Evolutionary conservation across 352 stramenopile genomes (phyloP), one percentile per base, ranked within the genome.

Genomic region (Phytophthora brassicae): DNA sequence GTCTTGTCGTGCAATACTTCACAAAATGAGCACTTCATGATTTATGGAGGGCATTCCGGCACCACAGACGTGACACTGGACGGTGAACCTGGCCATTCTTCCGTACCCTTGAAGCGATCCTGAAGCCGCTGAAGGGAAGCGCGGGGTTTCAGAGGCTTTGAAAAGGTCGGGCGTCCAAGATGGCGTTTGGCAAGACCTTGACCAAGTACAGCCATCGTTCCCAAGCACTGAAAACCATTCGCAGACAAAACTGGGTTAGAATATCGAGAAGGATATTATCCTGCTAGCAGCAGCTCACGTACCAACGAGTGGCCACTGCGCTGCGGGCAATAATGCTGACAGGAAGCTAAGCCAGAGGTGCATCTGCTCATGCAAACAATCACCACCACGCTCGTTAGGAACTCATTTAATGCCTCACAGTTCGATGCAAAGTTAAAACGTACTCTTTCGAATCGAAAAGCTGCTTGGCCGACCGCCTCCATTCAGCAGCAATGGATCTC

Each of bases 81-180:
- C 3, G 78, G 78, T 14, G 82, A 92, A 19, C 84, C 80, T 41
- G 82, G 82, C 84, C 82, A 94, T 36, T 68, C 62, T 47, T 72
- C 54, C 6, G 55, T 81, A 58, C 74, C 75, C 63, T 82, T 84
- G 45, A 88, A 92, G 36, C 72, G 73, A 57, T 77, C 55, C 45
- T 92, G 78, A 43, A 86, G 77, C 44, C 82, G 85, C 60, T 94
- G 82, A 29, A 94, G 64, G 16, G 73, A 82, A 4, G 82, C 82
- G 16, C 85, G 75, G 35, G 81, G 69, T 53, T 87, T 89, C 23
- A 89, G 38, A 57, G 67, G 47, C 55, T 89, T 87, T 17, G 75
- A 81, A 59, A 88, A 91, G 6, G 81, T 90, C n/a, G 70, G 39
- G 13, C 80, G 75, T 3, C 80, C 82, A 6, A 95, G 69, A 29